These are phyloP conservation scores for Cinnamomum chago DNA, from an alignment of 164 flowering plant species.

Conservation along the genomic window DNA sequence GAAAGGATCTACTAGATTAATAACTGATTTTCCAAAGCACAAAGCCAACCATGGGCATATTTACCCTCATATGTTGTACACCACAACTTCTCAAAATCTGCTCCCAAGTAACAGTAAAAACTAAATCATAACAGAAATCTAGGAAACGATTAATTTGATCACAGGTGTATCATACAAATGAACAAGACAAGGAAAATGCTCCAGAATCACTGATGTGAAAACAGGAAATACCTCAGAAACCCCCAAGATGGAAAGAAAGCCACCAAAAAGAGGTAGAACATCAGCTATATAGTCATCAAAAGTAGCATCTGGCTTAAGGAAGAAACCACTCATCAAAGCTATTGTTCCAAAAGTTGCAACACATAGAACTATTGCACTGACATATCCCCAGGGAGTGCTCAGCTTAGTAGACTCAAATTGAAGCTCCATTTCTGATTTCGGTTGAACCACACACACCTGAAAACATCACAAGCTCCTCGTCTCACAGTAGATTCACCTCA, in stretches of 20 bases:
- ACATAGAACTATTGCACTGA: slow-evolving; percentile 64
- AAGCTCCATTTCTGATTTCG: slow-evolving; percentile 86
- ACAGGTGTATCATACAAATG: no score
- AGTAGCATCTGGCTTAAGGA: slow-evolving; percentile 84
- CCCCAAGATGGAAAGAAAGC: slow-evolving; percentile 77
- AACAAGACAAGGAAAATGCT: not conserved
- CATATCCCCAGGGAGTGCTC: slow-evolving; percentile 88
- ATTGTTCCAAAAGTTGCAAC: slow-evolving; percentile 88
- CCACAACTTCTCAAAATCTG: not conserved
- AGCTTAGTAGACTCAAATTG: slow-evolving; percentile 77
- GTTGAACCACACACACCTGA: slow-evolving; percentile 95
- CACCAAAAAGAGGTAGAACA: slow-evolving; percentile 89
- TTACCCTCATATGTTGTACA: no score
- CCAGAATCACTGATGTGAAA: no score
- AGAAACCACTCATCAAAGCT: slow-evolving; percentile 89
- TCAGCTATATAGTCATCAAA: slow-evolving; percentile 80
- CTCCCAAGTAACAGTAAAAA: not conserved
- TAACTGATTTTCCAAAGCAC: no score
- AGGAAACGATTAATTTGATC: not conserved
- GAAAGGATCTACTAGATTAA: no score
- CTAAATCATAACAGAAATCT: not conserved
- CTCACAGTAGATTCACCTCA: not conserved
- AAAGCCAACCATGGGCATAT: no score
- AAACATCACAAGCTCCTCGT: not conserved
- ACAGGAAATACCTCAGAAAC: slow-evolving; percentile 78